Evolutionary conservation across 2,329 filamentous ascomycete species (phyloP).

Genomic region (Cladophialophora chaetospira): DNA sequence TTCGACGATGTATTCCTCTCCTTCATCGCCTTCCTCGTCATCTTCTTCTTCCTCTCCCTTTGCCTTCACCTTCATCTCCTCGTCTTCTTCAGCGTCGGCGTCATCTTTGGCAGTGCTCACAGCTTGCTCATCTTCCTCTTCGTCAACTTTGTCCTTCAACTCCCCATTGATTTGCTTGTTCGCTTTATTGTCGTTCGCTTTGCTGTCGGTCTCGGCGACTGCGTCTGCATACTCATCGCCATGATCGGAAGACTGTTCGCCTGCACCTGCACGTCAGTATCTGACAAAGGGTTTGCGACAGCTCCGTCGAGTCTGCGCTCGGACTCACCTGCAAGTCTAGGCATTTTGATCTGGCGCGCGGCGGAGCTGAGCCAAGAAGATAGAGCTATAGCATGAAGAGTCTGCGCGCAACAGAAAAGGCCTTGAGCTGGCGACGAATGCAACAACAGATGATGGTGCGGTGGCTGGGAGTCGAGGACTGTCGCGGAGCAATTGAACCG

Average conservation of each 20-base stretch:
- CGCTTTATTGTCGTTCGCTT: slow-evolving; percentile 16
- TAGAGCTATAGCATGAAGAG: no score
- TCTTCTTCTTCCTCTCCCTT: slow-evolving; percentile 43
- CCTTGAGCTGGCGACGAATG: no score
- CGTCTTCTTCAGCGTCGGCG: slow-evolving; percentile 41
- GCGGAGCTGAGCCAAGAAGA: not conserved
- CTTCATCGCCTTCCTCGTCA: slow-evolving; percentile 6
- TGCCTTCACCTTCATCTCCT: slow-evolving; percentile 40
- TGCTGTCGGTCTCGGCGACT: slow-evolving; percentile 6
- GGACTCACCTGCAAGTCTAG: not conserved
- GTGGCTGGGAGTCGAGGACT: no score
- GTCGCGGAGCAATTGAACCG: not conserved
- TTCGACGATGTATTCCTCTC: slow-evolving; percentile 21
- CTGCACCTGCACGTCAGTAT: slow-evolving; percentile 10
- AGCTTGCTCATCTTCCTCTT: slow-evolving; percentile 36
- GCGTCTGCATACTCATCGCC: slow-evolving; percentile 9
- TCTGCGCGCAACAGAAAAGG: no score
- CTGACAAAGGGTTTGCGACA: not conserved
- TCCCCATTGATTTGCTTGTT: slow-evolving; percentile 27
- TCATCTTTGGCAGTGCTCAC: slow-evolving; percentile 41
- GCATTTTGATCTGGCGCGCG: not conserved
- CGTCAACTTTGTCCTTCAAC: slow-evolving; percentile 35
- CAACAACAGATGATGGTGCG: no score
- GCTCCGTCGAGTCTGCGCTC: not conserved
- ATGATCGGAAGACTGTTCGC: not conserved